phyloP scores from a whole-genome alignment of 768 basidiomycete species.

The Tulasnella sp. region DNA sequence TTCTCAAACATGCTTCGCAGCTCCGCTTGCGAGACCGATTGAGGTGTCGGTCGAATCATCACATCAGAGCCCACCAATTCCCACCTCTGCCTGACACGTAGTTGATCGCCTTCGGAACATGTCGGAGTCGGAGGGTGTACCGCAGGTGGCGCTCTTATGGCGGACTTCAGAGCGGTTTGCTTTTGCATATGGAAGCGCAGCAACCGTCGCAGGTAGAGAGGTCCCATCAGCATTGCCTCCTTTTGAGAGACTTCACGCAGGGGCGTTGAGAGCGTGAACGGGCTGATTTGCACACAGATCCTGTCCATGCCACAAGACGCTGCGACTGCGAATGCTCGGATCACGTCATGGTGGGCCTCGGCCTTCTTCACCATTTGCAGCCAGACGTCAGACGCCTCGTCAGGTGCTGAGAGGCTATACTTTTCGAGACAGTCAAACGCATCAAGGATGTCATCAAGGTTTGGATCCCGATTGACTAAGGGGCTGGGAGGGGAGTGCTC shows the following conservation, averaged over 20 bases:
- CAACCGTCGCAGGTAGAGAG: conserved; percentile 66
- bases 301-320: conserved; percentile 56
- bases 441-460: conserved; percentile 44
- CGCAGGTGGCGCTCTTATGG: not conserved
- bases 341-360: conserved; percentile 41
- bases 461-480: conserved; percentile 16
- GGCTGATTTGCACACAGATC: conserved; percentile 66
- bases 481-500: conserved; percentile 1
- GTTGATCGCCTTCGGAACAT: not conserved
- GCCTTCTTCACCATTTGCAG: conserved; percentile 49
- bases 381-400: not conserved
- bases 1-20: no score
- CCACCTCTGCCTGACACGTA: no score
- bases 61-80: no score
- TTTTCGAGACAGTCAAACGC: conserved; percentile 45
- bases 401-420: conserved; percentile 40
- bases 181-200: conserved; percentile 72
- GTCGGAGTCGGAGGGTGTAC: not conserved
- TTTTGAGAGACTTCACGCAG: conserved; percentile 61
- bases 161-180: not conserved
- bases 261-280: conserved; percentile 62
- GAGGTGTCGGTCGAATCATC: no score
- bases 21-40: no score
- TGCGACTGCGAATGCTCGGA: conserved; percentile 63
- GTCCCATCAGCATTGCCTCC: conserved; percentile 56